Conservation (phyloP, 1,139 yeast genomes). For the Magnusiomyces tetraspermus region DNA sequence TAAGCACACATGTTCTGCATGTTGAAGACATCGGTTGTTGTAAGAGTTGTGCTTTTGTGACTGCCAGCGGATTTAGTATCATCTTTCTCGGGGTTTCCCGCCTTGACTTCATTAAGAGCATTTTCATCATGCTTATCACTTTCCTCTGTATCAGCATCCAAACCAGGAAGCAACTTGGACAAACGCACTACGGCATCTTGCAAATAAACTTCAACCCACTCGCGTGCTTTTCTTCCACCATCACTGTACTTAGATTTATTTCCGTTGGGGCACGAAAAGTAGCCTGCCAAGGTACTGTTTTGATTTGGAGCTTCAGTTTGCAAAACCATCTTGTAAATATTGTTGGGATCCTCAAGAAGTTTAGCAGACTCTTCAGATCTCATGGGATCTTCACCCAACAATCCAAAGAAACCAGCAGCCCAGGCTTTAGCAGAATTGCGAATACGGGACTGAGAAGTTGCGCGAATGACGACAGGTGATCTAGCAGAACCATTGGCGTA, state of each 20-base stretch:
- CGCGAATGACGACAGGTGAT: constrained; percentile 30
- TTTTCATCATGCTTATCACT: neutral
- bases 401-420: constrained; percentile 40
- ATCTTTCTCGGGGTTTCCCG: neutral
- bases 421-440: constrained; percentile 36
- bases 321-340: constrained; percentile 29
- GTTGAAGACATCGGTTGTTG: constrained; percentile 33
- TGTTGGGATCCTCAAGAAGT: constrained; percentile 10
- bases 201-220: constrained; percentile 35
- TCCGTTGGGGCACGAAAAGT: constrained; percentile 34
- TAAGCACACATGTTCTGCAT: constrained; percentile 42
- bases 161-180: constrained; percentile 37
- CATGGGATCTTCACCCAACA: constrained; percentile 28
- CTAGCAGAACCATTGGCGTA: constrained; percentile 31
- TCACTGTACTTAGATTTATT: constrained; percentile 20
- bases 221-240: constrained; percentile 21
- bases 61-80: neutral
- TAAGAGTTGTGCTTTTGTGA: constrained; percentile 21
- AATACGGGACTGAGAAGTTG: constrained; percentile 36
- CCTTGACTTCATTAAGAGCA: neutral
- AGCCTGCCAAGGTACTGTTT: constrained; percentile 38
- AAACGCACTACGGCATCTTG: constrained; percentile 37
- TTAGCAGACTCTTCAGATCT: constrained; percentile 11
- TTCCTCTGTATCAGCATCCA: constrained; percentile 14
- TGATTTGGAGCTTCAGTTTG: constrained; percentile 30